A percentile compares a stretch with the other conserved stretches of the same genome.
Conservation (phyloP, 768 basidiomycete species). For the Lentinula sp. region DNA sequence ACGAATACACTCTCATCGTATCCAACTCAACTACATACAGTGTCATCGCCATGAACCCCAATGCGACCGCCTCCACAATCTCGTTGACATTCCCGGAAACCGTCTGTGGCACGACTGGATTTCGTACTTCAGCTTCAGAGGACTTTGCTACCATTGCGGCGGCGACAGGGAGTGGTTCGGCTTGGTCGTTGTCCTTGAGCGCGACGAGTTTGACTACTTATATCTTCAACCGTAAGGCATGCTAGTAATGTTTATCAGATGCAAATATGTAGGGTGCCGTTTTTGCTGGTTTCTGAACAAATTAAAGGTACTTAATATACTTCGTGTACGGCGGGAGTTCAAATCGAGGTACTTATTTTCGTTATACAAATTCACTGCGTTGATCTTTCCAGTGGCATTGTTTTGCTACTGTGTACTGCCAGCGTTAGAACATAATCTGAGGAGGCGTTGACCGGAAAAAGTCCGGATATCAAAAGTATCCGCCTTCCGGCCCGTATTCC, state of each 20-base stretch:
- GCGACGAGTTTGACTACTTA: conserved; percentile 30
- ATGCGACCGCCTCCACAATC: conserved; percentile 19
- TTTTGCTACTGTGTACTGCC: not conserved
- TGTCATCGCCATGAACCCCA: conserved; percentile 30
- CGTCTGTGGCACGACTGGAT: conserved; percentile 20
- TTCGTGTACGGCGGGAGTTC: too few relatives aligned
- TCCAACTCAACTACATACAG: conserved; percentile 20
- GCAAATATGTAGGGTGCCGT: conserved; percentile 53
- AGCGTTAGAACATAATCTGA: too few relatives aligned
- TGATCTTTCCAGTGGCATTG: not conserved
- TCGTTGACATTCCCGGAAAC: conserved; percentile 27
- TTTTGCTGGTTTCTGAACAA: too few relatives aligned
- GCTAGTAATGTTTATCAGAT: conserved; percentile 76
- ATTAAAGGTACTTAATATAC: too few relatives aligned
- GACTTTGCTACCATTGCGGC: conserved; percentile 25
- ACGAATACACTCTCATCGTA: conserved; percentile 24
- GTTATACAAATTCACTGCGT: too few relatives aligned
- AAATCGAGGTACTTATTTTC: too few relatives aligned
- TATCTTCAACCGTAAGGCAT: conserved; percentile 21
- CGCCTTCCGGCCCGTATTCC: not conserved
- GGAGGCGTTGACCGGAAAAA: not conserved
- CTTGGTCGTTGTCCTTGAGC: conserved; percentile 23
- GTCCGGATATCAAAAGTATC: not conserved
- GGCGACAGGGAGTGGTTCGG: conserved; percentile 17
- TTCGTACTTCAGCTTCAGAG: conserved; percentile 26